These are phyloP conservation scores for Myriosclerotinia curreyana DNA, from an alignment of 2,329 filamentous ascomycete species.

Conservation along the genomic window DNA sequence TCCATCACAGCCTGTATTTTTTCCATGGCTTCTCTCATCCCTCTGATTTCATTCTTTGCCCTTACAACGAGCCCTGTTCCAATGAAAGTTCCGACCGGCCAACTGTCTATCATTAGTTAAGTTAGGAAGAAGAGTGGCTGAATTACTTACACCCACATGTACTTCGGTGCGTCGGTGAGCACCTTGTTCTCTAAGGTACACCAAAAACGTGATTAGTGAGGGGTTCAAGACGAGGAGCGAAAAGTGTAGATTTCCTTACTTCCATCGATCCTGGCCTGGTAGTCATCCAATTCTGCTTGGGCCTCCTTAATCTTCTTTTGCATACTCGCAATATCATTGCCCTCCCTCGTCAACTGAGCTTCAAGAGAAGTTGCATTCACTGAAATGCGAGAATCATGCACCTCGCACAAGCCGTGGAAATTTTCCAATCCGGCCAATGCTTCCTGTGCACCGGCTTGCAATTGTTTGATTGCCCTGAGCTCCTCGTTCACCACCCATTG, in stretches of 20 bases:
- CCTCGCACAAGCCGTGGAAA: not conserved
- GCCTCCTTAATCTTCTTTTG: constrained; percentile 1
- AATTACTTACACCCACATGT: constrained; percentile 9
- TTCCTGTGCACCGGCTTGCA: not conserved
- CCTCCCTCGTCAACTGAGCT: not conserved
- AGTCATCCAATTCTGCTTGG: not conserved
- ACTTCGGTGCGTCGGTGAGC: not conserved
- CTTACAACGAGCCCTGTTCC: not conserved
- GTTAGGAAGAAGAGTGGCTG: too few species aligned
- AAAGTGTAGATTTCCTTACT: not conserved
- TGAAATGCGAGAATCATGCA: not conserved
- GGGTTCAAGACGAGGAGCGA: not conserved
- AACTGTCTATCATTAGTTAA: not conserved
- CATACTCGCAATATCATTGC: constrained; percentile 6
- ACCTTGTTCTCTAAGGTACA: not conserved
- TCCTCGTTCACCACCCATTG: constrained; percentile 1
- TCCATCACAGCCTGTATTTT: constrained; percentile 3
- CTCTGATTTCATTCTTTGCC: not conserved
- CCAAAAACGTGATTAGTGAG: not conserved
- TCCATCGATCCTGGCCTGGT: constrained; percentile 2
- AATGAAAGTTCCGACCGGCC: not conserved
- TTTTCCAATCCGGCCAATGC: not conserved
- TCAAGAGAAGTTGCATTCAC: not conserved
- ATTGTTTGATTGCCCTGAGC: constrained; percentile 4
- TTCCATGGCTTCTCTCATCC: not conserved